Conservation (phyloP, 2,329 filamentous ascomycete species). For the Fusarium anguioides region DNA sequence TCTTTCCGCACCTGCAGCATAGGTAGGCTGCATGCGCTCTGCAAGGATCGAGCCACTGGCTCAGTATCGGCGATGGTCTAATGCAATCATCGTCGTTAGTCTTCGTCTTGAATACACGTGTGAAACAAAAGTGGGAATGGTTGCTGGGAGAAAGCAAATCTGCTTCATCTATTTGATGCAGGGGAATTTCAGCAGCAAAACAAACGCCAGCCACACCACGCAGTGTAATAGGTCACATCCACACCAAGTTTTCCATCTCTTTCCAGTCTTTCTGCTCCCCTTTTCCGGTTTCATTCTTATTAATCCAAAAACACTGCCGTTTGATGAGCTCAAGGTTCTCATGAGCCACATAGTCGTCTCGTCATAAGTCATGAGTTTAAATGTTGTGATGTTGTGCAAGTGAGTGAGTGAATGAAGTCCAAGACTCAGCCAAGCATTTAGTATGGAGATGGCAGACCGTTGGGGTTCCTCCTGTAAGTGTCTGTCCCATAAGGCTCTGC, state of each 20-base stretch:
- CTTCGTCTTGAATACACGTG: slow-evolving; percentile 47
- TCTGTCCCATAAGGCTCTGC: slow-evolving; percentile 33
- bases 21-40: slow-evolving; percentile 13
- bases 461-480: slow-evolving; percentile 32
- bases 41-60: slow-evolving; percentile 33
- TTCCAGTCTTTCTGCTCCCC: slow-evolving; percentile 7
- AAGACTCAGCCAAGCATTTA: slow-evolving; percentile 14
- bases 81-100: slow-evolving; percentile 57
- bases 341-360: slow-evolving; percentile 34
- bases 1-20: slow-evolving; percentile 17
- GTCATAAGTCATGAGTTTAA: slow-evolving; percentile 43
- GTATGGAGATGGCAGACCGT: slow-evolving; percentile 50
- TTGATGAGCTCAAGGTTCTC: slow-evolving; percentile 26
- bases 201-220: slow-evolving; percentile 43
- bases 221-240: slow-evolving; percentile 42
- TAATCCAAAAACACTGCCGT: slow-evolving; percentile 8
- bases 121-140: slow-evolving; percentile 29
- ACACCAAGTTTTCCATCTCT: slow-evolving; percentile 25
- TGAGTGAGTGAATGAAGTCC: neutral
- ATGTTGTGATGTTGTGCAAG: slow-evolving; percentile 10
- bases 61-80: slow-evolving; percentile 56
- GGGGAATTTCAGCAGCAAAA: slow-evolving; percentile 33
- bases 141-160: slow-evolving; percentile 35
- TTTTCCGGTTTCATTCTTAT: slow-evolving; percentile 12
- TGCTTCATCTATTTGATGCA: slow-evolving; percentile 47